Evolutionary conservation across 495 filamentous ascomycete genomes (phyloP).

Genomic region (Penicillium chermesinum): DNA sequence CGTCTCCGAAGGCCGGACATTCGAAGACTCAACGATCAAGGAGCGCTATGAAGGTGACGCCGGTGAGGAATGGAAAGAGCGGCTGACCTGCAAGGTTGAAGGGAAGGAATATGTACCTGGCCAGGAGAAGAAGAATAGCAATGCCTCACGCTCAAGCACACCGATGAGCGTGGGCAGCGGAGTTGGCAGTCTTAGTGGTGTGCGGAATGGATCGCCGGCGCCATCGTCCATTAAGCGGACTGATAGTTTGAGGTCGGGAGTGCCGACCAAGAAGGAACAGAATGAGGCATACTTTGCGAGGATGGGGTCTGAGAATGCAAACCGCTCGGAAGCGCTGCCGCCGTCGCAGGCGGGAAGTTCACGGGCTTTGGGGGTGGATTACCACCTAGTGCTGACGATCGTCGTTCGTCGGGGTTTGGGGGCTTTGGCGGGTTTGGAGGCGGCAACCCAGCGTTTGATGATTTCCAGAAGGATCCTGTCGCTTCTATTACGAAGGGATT

Average conservation of each 20-base stretch:
- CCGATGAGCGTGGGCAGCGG: slow-evolving; percentile 20
- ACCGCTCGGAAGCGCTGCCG: slow-evolving; percentile 64
- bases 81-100: slow-evolving; percentile 79
- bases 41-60: slow-evolving; percentile 82
- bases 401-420: slow-evolving; percentile 23
- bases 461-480: slow-evolving; percentile 86
- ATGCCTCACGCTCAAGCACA: slow-evolving; percentile 31
- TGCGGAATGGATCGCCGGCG: slow-evolving; percentile 28
- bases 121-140: slow-evolving; percentile 40
- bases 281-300: slow-evolving; percentile 90
- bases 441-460: slow-evolving; percentile 61
- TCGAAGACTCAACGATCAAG: slow-evolving; percentile 71
- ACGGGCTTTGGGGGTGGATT: slow-evolving; percentile 79
- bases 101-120: slow-evolving; percentile 73
- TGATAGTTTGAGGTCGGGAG: slow-evolving; percentile 21
- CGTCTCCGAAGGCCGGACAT: slow-evolving; percentile 50
- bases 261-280: slow-evolving; percentile 47
- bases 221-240: slow-evolving; percentile 16
- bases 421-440: slow-evolving; percentile 26
- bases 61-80: slow-evolving; percentile 95
- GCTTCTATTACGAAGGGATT: slow-evolving; percentile 86
- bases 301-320: slow-evolving; percentile 73
- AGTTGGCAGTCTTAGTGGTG: slow-evolving; percentile 10
- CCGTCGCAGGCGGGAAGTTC: slow-evolving; percentile 89
- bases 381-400: slow-evolving; percentile 24